phyloP scores from a whole-genome alignment of 2,329 filamentous ascomycete species.

The Penicillium janthinellum region DNA sequence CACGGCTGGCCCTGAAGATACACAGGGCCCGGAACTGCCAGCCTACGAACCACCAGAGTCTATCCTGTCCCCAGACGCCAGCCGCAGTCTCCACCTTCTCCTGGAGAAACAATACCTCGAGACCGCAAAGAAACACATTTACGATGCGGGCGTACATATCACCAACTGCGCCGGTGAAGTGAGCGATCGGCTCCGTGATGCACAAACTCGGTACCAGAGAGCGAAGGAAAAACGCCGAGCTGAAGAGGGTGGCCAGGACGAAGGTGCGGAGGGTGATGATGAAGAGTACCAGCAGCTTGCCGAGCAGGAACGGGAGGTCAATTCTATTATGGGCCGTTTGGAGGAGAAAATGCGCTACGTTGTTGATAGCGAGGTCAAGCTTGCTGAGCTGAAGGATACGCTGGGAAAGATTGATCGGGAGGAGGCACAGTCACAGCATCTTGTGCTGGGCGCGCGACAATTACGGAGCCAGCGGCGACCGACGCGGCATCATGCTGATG shows the following conservation, averaged over 20 bases:
- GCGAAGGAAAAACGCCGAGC: slow-evolving; percentile 33
- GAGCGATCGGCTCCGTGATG: slow-evolving; percentile 55
- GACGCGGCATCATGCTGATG: slow-evolving; percentile 27
- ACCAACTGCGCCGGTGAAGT: slow-evolving; percentile 54
- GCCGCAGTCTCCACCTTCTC: slow-evolving; percentile 51
- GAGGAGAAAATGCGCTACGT: slow-evolving; percentile 60
- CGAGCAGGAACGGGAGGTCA: slow-evolving; percentile 50
- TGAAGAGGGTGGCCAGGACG: slow-evolving; percentile 14
- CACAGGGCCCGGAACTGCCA: slow-evolving; percentile 39
- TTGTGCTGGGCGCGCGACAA: slow-evolving; percentile 37
- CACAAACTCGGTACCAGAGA: slow-evolving; percentile 41
- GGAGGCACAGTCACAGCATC: slow-evolving; percentile 33
- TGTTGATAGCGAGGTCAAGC: slow-evolving; percentile 58
- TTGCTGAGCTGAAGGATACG: slow-evolving; percentile 48
- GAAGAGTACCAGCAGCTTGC: slow-evolving; percentile 42
- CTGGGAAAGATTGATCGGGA: slow-evolving; percentile 48
- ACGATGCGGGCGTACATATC: slow-evolving; percentile 50
- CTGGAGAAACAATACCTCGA: slow-evolving; percentile 44
- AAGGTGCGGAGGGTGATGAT: slow-evolving; percentile 28
- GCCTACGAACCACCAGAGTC: slow-evolving; percentile 57
- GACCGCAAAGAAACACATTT: slow-evolving; percentile 53
- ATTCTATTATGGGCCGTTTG: slow-evolving; percentile 55
- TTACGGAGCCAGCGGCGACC: slow-evolving; percentile 24
- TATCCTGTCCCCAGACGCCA: slow-evolving; percentile 52
- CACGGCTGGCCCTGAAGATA: neutral